Evolutionary conservation across 208 protist genomes (phyloP).

Genomic region (Trypanosoma caninum): DNA sequence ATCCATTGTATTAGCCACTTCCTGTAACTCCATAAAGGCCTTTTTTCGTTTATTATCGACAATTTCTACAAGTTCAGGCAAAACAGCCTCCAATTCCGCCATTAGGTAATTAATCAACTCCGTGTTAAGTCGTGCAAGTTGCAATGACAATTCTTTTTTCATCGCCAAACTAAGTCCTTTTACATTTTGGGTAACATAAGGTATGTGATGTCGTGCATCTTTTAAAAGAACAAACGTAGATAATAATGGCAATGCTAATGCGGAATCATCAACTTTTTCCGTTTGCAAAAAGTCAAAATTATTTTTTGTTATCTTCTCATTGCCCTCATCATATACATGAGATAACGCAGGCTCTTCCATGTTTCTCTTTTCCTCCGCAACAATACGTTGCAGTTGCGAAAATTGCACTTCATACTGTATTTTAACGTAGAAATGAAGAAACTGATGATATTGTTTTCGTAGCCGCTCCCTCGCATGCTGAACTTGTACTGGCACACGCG

Average conservation of each 20-base stretch:
- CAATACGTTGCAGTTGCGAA: conserved; percentile 15
- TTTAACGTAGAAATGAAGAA: conserved; percentile 11
- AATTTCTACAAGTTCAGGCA: conserved; percentile 10
- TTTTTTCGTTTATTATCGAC: conserved; percentile 1
- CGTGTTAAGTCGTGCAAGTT: conserved; percentile 72
- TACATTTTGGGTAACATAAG: conserved; percentile 18
- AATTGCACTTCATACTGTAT: conserved; percentile 14
- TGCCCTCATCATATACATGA: background rate
- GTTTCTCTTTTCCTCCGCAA: conserved; percentile 4
- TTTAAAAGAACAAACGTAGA: background rate
- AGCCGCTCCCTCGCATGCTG: conserved; percentile 4
- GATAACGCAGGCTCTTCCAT: background rate
- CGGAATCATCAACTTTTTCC: too few relatives aligned
- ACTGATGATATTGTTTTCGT: conserved; percentile 1
- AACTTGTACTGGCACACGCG: background rate
- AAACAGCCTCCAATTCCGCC: conserved; percentile 18
- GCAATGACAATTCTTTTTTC: conserved; percentile 49
- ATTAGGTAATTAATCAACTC: conserved; percentile 83
- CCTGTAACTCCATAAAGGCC: background rate
- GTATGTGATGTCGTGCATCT: conserved; percentile 17
- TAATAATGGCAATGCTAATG: too few relatives aligned
- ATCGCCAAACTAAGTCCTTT: conserved; percentile 20
- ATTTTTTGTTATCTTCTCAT: too few relatives aligned
- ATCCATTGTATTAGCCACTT: background rate
- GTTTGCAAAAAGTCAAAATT: too few relatives aligned